Evolutionary conservation across 768 basidiomycete species (phyloP).

Genomic region (Lanmaoa rubissima): DNA sequence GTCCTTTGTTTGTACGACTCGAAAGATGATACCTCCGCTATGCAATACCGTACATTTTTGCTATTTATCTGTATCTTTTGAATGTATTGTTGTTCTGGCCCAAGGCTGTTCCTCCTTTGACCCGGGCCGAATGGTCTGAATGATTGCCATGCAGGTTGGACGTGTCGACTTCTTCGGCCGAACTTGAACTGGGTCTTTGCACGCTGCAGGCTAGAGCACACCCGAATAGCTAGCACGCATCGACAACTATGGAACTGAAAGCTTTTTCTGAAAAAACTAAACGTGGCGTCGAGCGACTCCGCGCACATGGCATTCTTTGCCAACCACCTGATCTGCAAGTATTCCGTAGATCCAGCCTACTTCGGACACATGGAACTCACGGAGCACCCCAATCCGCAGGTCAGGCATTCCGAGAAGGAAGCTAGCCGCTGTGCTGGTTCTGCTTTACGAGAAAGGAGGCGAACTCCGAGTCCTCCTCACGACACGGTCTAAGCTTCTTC

Average conservation of each 20-base stretch:
- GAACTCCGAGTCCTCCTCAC: slow-evolving; percentile 77
- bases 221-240: too few species aligned
- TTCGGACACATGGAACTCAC: background rate
- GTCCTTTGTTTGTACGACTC: background rate
- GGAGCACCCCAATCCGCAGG: slow-evolving; percentile 17
- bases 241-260: slow-evolving; percentile 10
- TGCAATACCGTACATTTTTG: background rate
- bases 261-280: slow-evolving; percentile 19
- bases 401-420: slow-evolving; percentile 38
- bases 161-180: background rate
- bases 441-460: slow-evolving; percentile 71
- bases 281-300: slow-evolving; percentile 41
- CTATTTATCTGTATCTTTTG: slow-evolving; percentile 29
- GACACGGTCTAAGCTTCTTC: slow-evolving; percentile 73
- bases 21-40: slow-evolving; percentile 9
- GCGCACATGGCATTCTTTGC: slow-evolving; percentile 18
- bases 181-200: background rate
- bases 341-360: background rate
- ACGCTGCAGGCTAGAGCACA: background rate
- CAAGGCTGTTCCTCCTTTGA: background rate
- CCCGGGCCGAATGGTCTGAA: background rate
- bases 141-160: too few species aligned
- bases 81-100: slow-evolving; percentile 8
- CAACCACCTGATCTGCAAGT: slow-evolving; percentile 56
- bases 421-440: slow-evolving; percentile 75